Base-by-base conservation (phyloP, 2,329 filamentous ascomycete genomes). In the Fusarium armeniacum region DNA sequence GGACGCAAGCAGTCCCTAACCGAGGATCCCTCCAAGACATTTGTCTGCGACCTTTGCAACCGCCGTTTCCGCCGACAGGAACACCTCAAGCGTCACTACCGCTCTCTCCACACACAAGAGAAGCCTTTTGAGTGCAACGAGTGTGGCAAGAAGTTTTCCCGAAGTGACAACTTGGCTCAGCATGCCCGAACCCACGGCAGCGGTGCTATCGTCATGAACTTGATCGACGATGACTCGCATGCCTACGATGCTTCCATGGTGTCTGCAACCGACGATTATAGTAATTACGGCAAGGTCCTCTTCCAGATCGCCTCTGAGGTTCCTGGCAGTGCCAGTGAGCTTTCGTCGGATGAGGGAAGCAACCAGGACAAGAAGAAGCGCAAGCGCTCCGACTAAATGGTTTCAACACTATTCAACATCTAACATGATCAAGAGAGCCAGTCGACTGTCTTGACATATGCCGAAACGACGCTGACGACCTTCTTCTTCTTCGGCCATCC, bases 141-240 rank as follows among this genome's bases (percentile, higher is more conserved):
- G 83, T 99, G 96, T 77, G 95, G 96, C 75, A 99, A 99, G 91
- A 98, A 97, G 86, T 99, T 98, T 84, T 98, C 95, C 22, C 91
- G 96, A 76, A 97, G 93, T 75, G 96, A 99, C 83, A 99, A 99
- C 85, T 88, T 99, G 18, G 93, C 94, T 26, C 96, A 99, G 83
- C 96, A 99, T 79, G 91, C 96, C 70, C 90, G 96, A 69, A 99
- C 96, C 6, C 96, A 99, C 77, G 94, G 94, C 59, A 91, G 90
- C 62, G 93, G 94, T 67, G 93, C 94, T 65, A 92, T 98, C 71
- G 90, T 97, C 76, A 95, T 98, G 91, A 93, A 93, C 76, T 87
- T 98, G 51, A 86, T 97, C 51, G 93, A 95, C 70, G 87, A 91
- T 58, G 86, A 93, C 6, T 78, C 76, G 3, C 80, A 80, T 54